Percentiles rank a stretch among this genome's conserved stretches.
These are phyloP conservation scores for Arabidopsis lyrata DNA, from an alignment of 441 rosid species.

Conservation along the genomic window DNA sequence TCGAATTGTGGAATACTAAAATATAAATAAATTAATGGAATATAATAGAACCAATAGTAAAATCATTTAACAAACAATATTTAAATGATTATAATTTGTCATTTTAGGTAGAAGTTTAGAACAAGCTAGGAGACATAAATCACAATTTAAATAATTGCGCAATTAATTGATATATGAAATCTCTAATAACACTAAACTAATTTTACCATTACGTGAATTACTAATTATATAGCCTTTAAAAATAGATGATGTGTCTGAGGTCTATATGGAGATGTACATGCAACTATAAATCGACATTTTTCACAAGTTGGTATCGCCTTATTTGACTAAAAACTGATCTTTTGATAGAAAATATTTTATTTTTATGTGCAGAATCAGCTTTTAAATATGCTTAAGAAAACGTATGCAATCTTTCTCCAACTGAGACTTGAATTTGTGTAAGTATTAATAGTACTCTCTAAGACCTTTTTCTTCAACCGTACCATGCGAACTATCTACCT, in stretches of 20 bases:
- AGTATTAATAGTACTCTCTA: background rate
- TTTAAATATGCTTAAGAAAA: background rate
- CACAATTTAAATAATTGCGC: background rate
- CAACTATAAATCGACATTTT: background rate
- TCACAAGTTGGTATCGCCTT: constrained; percentile 3
- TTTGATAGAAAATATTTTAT: background rate
- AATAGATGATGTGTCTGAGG: constrained; percentile 7
- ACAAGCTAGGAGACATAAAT: background rate
- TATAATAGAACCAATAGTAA: background rate
- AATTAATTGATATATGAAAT: too few species aligned
- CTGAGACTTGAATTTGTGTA: background rate
- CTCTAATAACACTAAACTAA: background rate
- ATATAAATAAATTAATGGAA: background rate
- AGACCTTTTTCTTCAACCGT: background rate
- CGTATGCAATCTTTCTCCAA: constrained; percentile 10
- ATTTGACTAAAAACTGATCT: constrained; percentile 9
- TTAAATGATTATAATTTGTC: background rate
- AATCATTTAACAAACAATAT: background rate
- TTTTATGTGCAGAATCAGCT: background rate
- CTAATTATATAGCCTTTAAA: background rate
- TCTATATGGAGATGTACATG: constrained; percentile 19
- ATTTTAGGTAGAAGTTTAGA: background rate
- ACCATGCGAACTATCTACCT: constrained; percentile 13
- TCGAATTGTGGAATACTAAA: background rate
- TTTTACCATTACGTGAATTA: background rate